Evolutionary conservation across 352 stramenopile genomes (phyloP), one percentile per base, ranked within the genome.

Genomic region (Pythium periplocum): DNA sequence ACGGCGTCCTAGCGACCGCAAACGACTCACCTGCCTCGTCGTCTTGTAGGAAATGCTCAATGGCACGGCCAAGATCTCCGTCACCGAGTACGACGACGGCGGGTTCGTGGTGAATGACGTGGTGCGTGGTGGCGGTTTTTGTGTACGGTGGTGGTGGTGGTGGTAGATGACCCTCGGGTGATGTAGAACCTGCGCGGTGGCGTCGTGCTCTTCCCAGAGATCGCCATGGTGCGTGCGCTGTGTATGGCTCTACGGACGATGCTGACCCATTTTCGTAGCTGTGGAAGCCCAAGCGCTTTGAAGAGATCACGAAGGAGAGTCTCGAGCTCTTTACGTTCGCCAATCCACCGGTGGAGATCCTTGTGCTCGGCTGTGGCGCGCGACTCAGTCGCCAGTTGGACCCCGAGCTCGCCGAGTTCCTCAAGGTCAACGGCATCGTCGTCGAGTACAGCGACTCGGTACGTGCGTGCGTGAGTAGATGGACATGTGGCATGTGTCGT

Each of bases 71-170:
- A 93, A 93, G 56, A 66, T 91, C 17, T 88, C 83, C 1, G 71
- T 93, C 45, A 81, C 75, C 17, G 83, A 91, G 64, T 93, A 93
- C 57, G 83, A 93, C 61, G 81, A 92, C 64, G 81, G 79, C 56
- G 83, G 83, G 32, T 92, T 92, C 55, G 81, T 93, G 41, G 59
- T 93, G 52, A 93, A 92, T 64, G 71, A 90, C 50, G 58, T 93
- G 46, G 76, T 85, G 47, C 35, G 69, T 66, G 34, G 2, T 26
- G 35, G 36, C 36, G 9, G 7, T 9, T 49, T 7, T 8, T n/a
- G 26, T n/a, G 33, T 9, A 4, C 9, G 45, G 26, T 4, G 12
- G 55, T 40, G 43, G 17, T 52, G 9, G 32, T 26, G 17, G 7
- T 52, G 11, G 39, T 38, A n/a, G 39, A 40, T 26, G 17, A 26